phyloP scores from a whole-genome alignment of 331 rosid genomes.

The Cydonia oblonga region DNA sequence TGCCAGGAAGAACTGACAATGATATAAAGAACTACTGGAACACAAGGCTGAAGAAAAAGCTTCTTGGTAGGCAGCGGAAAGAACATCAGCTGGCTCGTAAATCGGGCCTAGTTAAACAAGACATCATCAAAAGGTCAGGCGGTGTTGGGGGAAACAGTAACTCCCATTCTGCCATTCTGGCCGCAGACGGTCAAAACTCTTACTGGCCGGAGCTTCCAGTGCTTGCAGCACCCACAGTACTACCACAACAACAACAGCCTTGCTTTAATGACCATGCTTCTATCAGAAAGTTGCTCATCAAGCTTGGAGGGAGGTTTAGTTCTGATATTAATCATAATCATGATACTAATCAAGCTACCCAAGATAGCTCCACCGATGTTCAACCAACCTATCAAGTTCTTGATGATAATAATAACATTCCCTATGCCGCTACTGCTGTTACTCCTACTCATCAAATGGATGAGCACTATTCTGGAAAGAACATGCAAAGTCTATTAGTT shows the following conservation, averaged over 20 bases:
- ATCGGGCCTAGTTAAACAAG: slow-evolving; percentile 10
- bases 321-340: slow-evolving; percentile 23
- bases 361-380: slow-evolving; percentile 10
- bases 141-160: not conserved
- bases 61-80: slow-evolving; percentile 67
- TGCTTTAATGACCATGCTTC: slow-evolving; percentile 48
- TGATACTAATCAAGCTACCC: slow-evolving; percentile 12
- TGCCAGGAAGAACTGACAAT: slow-evolving; percentile 83
- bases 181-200: slow-evolving; percentile 13
- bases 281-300: slow-evolving; percentile 42
- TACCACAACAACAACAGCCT: slow-evolving; percentile 5
- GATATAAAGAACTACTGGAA: slow-evolving; percentile 94
- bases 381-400: slow-evolving; percentile 9
- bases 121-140: not conserved
- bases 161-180: slow-evolving; percentile 4
- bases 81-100: slow-evolving; percentile 33
- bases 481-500: not conserved
- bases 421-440: not conserved
- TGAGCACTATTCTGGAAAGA: slow-evolving; percentile 1
- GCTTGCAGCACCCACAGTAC: not conserved
- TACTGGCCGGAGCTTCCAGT: slow-evolving; percentile 59
- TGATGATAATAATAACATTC: not conserved
- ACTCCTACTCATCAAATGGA: slow-evolving; percentile 7
- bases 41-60: slow-evolving; percentile 81
- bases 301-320: slow-evolving; percentile 56